Evolutionary conservation across 495 filamentous ascomycete species (phyloP).

Genomic region (Pseudevernia furfuracea): DNA sequence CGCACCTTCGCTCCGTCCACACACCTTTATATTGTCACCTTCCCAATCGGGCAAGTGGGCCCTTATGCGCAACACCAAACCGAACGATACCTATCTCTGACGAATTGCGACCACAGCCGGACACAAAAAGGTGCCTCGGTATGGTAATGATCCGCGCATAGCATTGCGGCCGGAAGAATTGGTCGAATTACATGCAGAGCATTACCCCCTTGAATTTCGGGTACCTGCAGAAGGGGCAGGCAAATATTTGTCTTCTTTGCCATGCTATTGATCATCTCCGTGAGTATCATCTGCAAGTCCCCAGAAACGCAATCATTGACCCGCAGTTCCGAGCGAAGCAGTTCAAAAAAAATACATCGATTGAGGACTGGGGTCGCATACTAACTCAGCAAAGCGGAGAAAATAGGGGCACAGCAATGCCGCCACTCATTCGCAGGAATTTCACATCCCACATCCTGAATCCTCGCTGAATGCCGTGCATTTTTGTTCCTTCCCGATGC

Average conservation of each 20-base stretch:
- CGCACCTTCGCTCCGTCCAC: not conserved
- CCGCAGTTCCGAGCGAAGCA: not conserved
- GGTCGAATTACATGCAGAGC: not conserved
- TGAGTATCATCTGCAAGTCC: not conserved
- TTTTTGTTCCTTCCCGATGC: not conserved
- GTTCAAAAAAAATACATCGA: too few species aligned
- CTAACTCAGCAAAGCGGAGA: not conserved
- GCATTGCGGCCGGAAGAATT: not conserved
- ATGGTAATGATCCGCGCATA: not conserved
- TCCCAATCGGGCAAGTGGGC: not conserved
- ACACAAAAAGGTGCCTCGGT: not conserved
- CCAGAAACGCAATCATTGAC: not conserved
- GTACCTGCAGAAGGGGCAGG: slow-evolving; percentile 3
- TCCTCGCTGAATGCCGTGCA: not conserved
- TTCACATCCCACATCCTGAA: not conserved
- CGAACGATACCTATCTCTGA: not conserved
- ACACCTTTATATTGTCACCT: not conserved
- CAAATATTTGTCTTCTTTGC: not conserved
- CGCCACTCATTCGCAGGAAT: not conserved
- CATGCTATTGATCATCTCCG: not conserved
- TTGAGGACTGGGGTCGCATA: not conserved
- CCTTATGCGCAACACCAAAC: not conserved
- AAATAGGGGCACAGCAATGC: not conserved
- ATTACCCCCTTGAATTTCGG: not conserved
- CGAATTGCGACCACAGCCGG: not conserved